These are phyloP conservation scores for Saraca asoca DNA, from an alignment of 331 rosid species.

Conservation along the genomic window DNA sequence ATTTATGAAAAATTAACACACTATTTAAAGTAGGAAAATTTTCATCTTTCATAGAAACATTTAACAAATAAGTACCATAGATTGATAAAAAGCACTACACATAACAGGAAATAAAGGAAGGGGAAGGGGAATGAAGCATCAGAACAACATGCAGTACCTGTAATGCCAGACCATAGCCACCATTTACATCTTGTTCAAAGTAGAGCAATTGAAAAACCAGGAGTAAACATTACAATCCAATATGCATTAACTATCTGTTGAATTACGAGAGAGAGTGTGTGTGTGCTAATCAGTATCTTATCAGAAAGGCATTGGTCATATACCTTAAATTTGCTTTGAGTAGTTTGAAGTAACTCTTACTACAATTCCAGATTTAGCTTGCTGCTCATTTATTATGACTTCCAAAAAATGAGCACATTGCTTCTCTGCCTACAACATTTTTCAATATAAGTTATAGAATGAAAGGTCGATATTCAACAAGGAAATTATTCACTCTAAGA, in stretches of 20 bases:
- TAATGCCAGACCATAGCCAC: constrained; percentile 88
- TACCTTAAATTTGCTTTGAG: constrained; percentile 98
- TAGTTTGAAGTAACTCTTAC: constrained; percentile 84
- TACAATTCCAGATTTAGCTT: constrained; percentile 86
- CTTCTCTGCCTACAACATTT: constrained; percentile 82
- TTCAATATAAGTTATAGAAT: constrained; percentile 35
- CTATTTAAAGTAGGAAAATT: neutral
- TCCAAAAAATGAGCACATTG: constrained; percentile 97
- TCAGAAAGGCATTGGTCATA: constrained; percentile 13
- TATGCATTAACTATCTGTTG: constrained; percentile 25
- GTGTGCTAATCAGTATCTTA: no score
- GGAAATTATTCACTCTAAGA: constrained; percentile 17
- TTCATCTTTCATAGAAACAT: neutral
- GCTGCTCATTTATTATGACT: constrained; percentile 82
- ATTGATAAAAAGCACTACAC: neutral
- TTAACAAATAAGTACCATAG: neutral
- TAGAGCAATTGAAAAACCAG: constrained; percentile 78
- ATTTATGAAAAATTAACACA: no score
- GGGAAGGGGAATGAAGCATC: constrained; percentile 16
- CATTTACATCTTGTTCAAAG: constrained; percentile 86
- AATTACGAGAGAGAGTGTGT: neutral
- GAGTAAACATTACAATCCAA: constrained; percentile 10
- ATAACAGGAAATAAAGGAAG: neutral
- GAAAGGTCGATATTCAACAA: neutral
- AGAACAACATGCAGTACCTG: constrained; percentile 63